Conservation (phyloP, 2,329 filamentous ascomycete genomes). For the Lizonia empirigonia region DNA sequence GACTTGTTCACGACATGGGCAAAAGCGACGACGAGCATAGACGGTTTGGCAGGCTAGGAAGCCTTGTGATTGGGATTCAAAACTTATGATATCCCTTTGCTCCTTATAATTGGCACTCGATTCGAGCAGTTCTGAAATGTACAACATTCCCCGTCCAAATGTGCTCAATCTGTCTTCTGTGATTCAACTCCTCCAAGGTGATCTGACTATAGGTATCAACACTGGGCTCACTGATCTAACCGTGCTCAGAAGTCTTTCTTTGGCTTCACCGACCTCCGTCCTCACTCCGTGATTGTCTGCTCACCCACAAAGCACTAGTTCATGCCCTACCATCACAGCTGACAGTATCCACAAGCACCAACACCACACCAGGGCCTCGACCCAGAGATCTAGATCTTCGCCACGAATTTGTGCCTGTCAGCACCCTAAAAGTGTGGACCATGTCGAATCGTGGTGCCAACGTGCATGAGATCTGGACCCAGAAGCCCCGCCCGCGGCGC, state of each 20-base stretch:
- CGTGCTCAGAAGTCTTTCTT: neutral
- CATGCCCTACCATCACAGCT: neutral
- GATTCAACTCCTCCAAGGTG: neutral
- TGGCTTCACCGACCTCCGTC: neutral
- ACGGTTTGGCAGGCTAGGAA: slow-evolving; percentile 1
- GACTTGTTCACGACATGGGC: slow-evolving; percentile 1
- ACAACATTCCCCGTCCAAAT: slow-evolving; percentile 1
- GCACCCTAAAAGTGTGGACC: slow-evolving; percentile 14
- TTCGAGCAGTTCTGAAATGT: slow-evolving; percentile 1
- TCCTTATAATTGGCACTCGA: neutral
- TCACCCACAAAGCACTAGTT: neutral
- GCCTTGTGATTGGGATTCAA: neutral
- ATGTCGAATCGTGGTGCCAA: slow-evolving; percentile 6
- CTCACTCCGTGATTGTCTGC: neutral
- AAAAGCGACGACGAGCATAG: slow-evolving; percentile 9
- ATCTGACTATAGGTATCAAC: neutral
- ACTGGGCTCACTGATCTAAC: too few relatives aligned
- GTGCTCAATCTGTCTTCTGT: neutral
- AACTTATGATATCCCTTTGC: slow-evolving; percentile 4
- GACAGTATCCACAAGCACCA: neutral
- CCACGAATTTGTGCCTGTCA: slow-evolving; percentile 15
- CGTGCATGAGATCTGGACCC: slow-evolving; percentile 15
- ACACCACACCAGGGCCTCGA: neutral
- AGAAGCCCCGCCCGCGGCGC: slow-evolving; percentile 16
- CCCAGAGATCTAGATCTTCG: slow-evolving; percentile 1